Percentiles rank a stretch among this genome's conserved stretches.
These are phyloP conservation scores for Actinidia arguta DNA, from an alignment of 179 eudicot genomes.

Conservation along the genomic window DNA sequence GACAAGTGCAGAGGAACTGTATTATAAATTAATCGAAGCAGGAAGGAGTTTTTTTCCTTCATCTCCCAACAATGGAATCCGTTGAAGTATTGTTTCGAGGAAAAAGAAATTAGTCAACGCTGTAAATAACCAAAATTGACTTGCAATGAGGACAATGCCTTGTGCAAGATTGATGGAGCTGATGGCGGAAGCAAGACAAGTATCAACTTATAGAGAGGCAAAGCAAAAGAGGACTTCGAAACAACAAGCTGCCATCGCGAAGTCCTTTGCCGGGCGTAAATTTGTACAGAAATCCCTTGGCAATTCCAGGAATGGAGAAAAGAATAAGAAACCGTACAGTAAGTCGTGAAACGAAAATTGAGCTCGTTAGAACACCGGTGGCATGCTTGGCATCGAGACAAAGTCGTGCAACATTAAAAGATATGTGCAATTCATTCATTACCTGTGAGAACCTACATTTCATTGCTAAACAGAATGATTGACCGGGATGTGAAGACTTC, in stretches of 20 bases:
- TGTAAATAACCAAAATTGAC: conserved; percentile 16
- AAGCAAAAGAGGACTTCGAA: neutral
- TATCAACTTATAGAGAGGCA: neutral
- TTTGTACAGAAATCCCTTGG: conserved; percentile 12
- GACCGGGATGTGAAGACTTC: neutral
- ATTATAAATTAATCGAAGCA: neutral
- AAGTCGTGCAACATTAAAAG: neutral
- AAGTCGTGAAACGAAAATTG: neutral
- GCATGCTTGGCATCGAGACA: neutral
- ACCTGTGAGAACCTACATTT: neutral
- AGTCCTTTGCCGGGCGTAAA: neutral
- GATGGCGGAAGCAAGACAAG: neutral
- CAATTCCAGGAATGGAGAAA: neutral
- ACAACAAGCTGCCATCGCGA: neutral
- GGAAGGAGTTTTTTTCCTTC: conserved; percentile 7
- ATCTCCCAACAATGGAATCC: conserved; percentile 11
- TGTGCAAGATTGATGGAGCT: neutral
- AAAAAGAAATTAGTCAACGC: neutral
- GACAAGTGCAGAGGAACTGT: neutral
- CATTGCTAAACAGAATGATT: neutral
- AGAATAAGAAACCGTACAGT: neutral
- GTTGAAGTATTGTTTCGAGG: neutral
- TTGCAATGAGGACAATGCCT: conserved; percentile 3
- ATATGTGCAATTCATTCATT: neutral
- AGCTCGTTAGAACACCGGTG: neutral